Base-by-base conservation (phyloP, 2,329 filamentous ascomycete genomes). In the Tolypocladium album region DNA sequence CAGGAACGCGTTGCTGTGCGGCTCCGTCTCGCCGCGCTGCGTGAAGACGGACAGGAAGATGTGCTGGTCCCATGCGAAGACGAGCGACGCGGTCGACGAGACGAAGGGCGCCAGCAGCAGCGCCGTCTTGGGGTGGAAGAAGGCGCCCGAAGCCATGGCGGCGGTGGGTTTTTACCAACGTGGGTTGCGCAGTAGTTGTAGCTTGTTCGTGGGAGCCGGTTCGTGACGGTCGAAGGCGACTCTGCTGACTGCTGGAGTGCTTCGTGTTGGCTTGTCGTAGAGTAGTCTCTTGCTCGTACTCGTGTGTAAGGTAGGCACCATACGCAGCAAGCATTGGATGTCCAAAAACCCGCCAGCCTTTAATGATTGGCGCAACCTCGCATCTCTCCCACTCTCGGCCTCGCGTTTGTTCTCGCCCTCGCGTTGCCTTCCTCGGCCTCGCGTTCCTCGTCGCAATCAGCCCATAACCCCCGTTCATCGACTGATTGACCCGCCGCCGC, bases 41-140 rank as follows among this genome's bases (percentile, higher is more conserved):
- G 75, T 70, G 61, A 79, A 65, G 64, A 70, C 65, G 56, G 66
- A 63, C 47, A 79, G 72, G 67, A 79, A 79, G 57, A 74, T 64
- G 62, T 75, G 71, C 62, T 79, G 77, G 67, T 79, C 77, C 47
- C 70, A 69, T 17, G 78, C 75, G 69, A 72, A 79, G 64, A 75
- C 71, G 57, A 81, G 71, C 0, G 77, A 74, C 64, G 74, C 73
- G 2, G 78, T 79, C 3, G 78, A 76, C n/a, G 77, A 76, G 63
- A 81, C 63, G 31, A 81, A 68, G 0, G 79, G 79, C 1, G 76
- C 70, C 22, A 77, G 65, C 55, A 79, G 74, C 40, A 81, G 70
- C 47, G 68, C 61, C 8, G 72, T 70, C 53, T 72, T 65, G 13
- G 72, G 71, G 63, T 76, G 71, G 64, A 73, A 70, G 66, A 77